A percentile compares a stretch with the other conserved stretches of the same genome.
Evolutionary conservation across 768 basidiomycete genomes (phyloP).

Genomic region (Amanita pseudoporphyria): DNA sequence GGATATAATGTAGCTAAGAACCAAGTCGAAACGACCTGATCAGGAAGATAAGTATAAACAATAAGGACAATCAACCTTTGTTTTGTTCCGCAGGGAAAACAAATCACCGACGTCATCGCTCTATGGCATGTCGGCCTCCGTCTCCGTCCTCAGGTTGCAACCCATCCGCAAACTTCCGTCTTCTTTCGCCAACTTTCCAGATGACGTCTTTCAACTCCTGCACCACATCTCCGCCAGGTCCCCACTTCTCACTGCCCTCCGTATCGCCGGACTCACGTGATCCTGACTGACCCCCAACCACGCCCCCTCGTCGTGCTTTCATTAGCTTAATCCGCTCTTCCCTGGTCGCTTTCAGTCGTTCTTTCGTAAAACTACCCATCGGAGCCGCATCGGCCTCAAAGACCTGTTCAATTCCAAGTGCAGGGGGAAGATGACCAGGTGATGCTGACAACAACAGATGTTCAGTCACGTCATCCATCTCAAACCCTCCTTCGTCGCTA

Average conservation of each 20-base stretch:
- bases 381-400: conserved; percentile 58
- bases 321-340: conserved; percentile 64
- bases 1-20: not conserved
- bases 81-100: no score
- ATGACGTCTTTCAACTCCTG: conserved; percentile 82
- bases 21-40: not conserved
- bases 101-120: no score
- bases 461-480: conserved; percentile 43
- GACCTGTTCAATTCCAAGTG: conserved; percentile 67
- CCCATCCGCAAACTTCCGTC: conserved; percentile 37
- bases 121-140: no score
- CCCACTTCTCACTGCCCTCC: conserved; percentile 42
- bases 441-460: conserved; percentile 46
- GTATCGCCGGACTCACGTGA: conserved; percentile 9
- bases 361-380: conserved; percentile 35
- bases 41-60: not conserved
- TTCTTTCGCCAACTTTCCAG: conserved; percentile 72
- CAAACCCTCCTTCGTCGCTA: conserved; percentile 15
- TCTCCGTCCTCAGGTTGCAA: not conserved
- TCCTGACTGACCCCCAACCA: conserved; percentile 18
- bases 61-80: not conserved
- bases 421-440: conserved; percentile 46
- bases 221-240: conserved; percentile 71
- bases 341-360: conserved; percentile 56
- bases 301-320: conserved; percentile 43